phyloP scores from a whole-genome alignment of 1,284 basidiomycete genomes.

The Entoloma clypeatum region DNA sequence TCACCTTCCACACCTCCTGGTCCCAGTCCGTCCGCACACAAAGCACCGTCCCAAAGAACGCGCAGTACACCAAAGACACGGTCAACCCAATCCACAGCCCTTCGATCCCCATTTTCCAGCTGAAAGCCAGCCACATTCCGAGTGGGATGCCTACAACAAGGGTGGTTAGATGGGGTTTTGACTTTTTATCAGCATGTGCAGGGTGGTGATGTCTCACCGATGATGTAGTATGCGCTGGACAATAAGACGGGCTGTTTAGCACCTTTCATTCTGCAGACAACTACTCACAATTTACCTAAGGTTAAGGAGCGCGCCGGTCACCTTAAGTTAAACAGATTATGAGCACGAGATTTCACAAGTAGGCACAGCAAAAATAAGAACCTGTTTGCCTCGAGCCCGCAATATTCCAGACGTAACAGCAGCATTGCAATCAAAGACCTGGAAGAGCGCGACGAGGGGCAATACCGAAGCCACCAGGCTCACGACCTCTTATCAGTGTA shows the following conservation, averaged over 20 bases:
- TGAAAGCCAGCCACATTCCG: constrained; percentile 48
- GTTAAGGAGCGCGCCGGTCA: too few species aligned
- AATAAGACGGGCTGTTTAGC: too few species aligned
- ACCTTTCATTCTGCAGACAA: too few species aligned
- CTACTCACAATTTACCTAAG: too few species aligned
- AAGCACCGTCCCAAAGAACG: constrained; percentile 35
- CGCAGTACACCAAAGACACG: constrained; percentile 39
- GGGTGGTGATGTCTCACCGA: constrained; percentile 28
- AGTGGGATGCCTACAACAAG: constrained; percentile 40
- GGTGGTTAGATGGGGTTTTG: too few species aligned
- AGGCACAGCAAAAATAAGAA: constrained; percentile 11
- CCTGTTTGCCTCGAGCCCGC: constrained; percentile 61
- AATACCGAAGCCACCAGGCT: constrained; percentile 7
- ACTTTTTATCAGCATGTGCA: too few species aligned
- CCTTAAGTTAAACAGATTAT: too few species aligned
- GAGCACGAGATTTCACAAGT: background rate
- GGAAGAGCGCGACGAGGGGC: constrained; percentile 40
- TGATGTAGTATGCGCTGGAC: constrained; percentile 45
- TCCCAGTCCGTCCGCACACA: constrained; percentile 45
- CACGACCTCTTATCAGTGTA: constrained; percentile 2
- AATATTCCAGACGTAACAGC: constrained; percentile 62
- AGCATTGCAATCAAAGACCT: constrained; percentile 58
- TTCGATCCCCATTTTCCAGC: constrained; percentile 35
- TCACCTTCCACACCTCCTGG: constrained; percentile 44
- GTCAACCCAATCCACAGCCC: constrained; percentile 55